Conservation (phyloP, 208 protist genomes). For the Crithidia expoeki region DNA sequence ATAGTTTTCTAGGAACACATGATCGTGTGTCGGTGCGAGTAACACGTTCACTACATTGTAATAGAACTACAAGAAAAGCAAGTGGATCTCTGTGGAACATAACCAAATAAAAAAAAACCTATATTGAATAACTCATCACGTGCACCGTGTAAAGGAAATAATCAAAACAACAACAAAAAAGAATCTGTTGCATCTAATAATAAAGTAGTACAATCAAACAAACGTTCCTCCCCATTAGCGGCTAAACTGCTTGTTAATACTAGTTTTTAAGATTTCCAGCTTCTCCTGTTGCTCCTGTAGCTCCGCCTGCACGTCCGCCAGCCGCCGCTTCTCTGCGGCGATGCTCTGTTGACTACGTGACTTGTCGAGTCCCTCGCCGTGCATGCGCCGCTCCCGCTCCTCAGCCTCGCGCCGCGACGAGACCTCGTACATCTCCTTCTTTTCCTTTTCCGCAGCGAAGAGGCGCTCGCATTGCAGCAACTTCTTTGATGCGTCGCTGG, state of each 20-base stretch:
- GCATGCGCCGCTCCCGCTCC: conserved; percentile 57
- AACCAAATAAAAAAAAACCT: too few relatives aligned
- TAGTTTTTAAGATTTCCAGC: conserved; percentile 51
- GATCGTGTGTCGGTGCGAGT: too few relatives aligned
- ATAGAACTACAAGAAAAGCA: too few relatives aligned
- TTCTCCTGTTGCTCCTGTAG: conserved; percentile 38
- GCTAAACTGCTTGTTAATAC: conserved; percentile 73
- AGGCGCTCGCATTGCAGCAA: conserved; percentile 37
- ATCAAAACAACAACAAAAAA: background rate
- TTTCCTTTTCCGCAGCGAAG: conserved; percentile 56
- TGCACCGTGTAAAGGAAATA: background rate
- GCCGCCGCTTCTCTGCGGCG: conserved; percentile 46
- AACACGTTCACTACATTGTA: too few relatives aligned
- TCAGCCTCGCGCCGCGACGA: conserved; percentile 43
- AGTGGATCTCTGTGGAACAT: too few relatives aligned
- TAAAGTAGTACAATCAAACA: too few relatives aligned
- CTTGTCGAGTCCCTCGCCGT: conserved; percentile 44
- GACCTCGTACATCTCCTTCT: conserved; percentile 54
- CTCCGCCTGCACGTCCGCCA: conserved; percentile 50
- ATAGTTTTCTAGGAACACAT: too few relatives aligned
- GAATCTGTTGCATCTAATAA: too few relatives aligned
- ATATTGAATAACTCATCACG: too few relatives aligned
- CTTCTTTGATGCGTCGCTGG: conserved; percentile 34
- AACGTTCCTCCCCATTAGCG: conserved; percentile 24
- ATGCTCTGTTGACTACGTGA: conserved; percentile 51